Evolutionary conservation across 176 grass and related monocot species (phyloP), one percentile per base, ranked within the genome.

Genomic region (Neostapfia colusana): DNA sequence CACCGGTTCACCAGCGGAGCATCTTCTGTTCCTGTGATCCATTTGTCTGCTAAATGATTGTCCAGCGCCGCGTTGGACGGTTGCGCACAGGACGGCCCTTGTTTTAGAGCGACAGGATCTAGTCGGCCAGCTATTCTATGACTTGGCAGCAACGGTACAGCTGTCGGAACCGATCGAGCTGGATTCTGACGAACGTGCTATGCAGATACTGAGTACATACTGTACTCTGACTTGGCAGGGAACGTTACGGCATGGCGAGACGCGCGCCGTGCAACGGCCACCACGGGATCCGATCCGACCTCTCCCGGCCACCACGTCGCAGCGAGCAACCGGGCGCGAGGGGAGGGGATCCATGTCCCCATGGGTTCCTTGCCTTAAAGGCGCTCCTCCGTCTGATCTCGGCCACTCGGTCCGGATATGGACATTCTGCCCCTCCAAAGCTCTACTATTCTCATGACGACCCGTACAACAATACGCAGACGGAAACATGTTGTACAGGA

Each of bases 221-320:
- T 11, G 42, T 39, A 0, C 42, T 15, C 23, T 21, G 58, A 17
- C 59, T 15, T 70, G 8, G 23, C 26, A 18, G 18, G 10, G 72
- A 16, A 40, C 60, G 55, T 46, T 62, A 42, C 16, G 35, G 7
- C 10, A 26, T n/a, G 12, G 59, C 13, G 56, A 31, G 31, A 31
- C 31, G 31, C 3, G 31, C 31, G 31, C 31, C 57, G 26, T 44
- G 69, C 58, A 31, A 63, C 24, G 61, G 75, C 18, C 85, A 37
- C 75, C 84, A 79, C 63, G 80, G 85, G 85, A 79, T 87, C 41
- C 67, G 45, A 36, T 23, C 54, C 2, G n/a, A n/a, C n/a, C n/a
- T n/a, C 46, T 20, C 71, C 56, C 60, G 38, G 69, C 60, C 46
- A 49, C 18, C 20, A 54, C 51, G 51, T 21, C 51, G 18, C 46